These are phyloP conservation scores for Tricholoma bakamatsutake DNA, from an alignment of 768 basidiomycete genomes.

Conservation along the genomic window DNA sequence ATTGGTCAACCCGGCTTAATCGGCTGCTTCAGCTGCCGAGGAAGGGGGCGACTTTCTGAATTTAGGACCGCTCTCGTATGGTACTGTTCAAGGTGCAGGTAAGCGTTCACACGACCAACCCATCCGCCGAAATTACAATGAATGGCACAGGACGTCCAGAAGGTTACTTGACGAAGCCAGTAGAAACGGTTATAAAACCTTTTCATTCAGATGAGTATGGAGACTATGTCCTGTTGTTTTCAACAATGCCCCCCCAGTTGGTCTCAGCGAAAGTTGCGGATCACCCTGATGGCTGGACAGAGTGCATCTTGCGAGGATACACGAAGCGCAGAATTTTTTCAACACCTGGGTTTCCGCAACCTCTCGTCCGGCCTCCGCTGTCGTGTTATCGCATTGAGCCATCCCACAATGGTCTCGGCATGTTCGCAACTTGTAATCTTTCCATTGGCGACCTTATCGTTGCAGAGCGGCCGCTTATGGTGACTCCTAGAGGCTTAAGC, in stretches of 20 bases:
- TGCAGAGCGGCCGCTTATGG: constrained; percentile 16
- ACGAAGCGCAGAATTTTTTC: constrained; percentile 5
- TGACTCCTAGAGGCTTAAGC: constrained; percentile 14
- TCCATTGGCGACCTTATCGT: constrained; percentile 18
- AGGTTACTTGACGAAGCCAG: background rate
- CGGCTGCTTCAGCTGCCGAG: background rate
- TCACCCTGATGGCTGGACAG: constrained; percentile 9
- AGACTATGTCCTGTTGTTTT: constrained; percentile 10
- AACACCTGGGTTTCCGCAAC: constrained; percentile 9
- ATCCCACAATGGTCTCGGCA: constrained; percentile 14
- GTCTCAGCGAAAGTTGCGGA: background rate
- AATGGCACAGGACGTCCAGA: background rate
- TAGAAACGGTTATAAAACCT: background rate
- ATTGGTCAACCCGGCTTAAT: background rate
- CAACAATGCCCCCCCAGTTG: constrained; percentile 3
- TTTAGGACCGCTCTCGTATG: background rate
- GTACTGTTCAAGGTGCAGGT: background rate
- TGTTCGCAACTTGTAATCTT: constrained; percentile 19
- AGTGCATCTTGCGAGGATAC: constrained; percentile 12
- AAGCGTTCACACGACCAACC: background rate
- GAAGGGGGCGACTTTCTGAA: background rate
- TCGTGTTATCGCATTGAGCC: constrained; percentile 11
- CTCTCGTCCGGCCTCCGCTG: constrained; percentile 6
- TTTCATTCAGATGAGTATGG: constrained; percentile 2
- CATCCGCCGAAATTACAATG: background rate